Evolutionary conservation across 352 stramenopile species (phyloP), one percentile per base, ranked within the genome.

Genomic region (Hyaloperonospora brassicae): DNA sequence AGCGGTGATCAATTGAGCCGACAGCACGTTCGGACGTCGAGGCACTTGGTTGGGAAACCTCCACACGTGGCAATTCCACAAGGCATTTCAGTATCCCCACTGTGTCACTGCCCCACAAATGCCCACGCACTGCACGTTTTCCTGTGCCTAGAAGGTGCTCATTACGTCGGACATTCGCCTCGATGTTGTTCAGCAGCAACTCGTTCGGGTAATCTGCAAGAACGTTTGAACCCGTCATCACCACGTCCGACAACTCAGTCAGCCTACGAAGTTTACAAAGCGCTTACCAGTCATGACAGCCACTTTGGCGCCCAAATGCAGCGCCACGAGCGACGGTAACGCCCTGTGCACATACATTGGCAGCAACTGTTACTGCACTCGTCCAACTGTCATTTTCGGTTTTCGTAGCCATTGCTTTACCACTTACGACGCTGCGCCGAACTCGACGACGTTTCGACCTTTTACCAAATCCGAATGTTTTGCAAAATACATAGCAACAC

Each of bases 361-460:
- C 27, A 31, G 27, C 9, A 61, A 38, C 8, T 38, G 2, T 2
- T n/a, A 25, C 35, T 27, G 11, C 31, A 2, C 39, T 21, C 21
- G 21, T 39, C 3, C 42, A 11, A 6, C 11, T 30, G 14, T 48
- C 17, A n/a, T 48, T 27, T 17, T 47, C 11, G 27, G 24, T 13
- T 17, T 31, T 31, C 27, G 27, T 31, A 31, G 27, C 27, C 27
- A 14, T 10, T 12, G 14, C 36, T 42, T 4, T 17, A 17, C 23
- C 5, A 63, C 64, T 56, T 54, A 82, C 72, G 72, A 82, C 39
- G 72, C 72, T 35, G 72, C 72, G 12, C 72, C 72, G 47, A 82
- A 82, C 50, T 82, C 69, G 17, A 82, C 66, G 25, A 77, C 36
- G 8, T 12, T 71, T 44, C 36, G 67, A 17, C 48, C 61, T 13